A percentile compares a stretch with the other conserved stretches of the same genome.
Conservation (phyloP, 768 basidiomycete species). For the Coprinellus micaceus region DNA sequence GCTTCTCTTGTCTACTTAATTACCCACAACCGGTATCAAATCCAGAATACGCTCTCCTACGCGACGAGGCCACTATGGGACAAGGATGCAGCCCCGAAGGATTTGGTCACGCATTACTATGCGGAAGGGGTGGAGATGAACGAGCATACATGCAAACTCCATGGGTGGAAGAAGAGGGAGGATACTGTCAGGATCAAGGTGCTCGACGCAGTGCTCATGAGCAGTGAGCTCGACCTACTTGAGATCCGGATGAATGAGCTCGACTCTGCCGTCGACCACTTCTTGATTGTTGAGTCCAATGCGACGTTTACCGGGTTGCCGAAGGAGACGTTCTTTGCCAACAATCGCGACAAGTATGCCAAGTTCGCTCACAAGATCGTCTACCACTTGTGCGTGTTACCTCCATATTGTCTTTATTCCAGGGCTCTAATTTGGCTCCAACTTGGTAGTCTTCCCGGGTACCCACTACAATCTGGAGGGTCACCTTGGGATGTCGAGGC, state of each 20-base stretch:
- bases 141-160: constrained; percentile 43
- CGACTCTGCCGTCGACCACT: constrained; percentile 50
- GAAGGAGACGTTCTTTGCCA: constrained; percentile 49
- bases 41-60: constrained; percentile 50
- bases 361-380: constrained; percentile 53
- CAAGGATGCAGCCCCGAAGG: constrained; percentile 41
- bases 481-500: constrained; percentile 50
- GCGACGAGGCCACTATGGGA: constrained; percentile 63
- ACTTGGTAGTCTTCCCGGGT: constrained; percentile 40
- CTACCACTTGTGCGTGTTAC: constrained; percentile 41
- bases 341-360: constrained; percentile 42
- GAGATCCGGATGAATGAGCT: constrained; percentile 64
- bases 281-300: constrained; percentile 61
- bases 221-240: constrained; percentile 59
- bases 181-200: constrained; percentile 36
- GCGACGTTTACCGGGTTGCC: constrained; percentile 58
- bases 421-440: not conserved
- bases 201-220: constrained; percentile 58
- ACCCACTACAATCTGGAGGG: constrained; percentile 36
- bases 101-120: constrained; percentile 53
- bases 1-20: constrained; percentile 31
- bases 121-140: constrained; percentile 48
- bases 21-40: constrained; percentile 42
- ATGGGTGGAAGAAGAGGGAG: constrained; percentile 48
- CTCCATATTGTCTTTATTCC: not conserved